Evolutionary conservation across 495 filamentous ascomycete genomes (phyloP).

Genomic region (Amniculicola lignicola): DNA sequence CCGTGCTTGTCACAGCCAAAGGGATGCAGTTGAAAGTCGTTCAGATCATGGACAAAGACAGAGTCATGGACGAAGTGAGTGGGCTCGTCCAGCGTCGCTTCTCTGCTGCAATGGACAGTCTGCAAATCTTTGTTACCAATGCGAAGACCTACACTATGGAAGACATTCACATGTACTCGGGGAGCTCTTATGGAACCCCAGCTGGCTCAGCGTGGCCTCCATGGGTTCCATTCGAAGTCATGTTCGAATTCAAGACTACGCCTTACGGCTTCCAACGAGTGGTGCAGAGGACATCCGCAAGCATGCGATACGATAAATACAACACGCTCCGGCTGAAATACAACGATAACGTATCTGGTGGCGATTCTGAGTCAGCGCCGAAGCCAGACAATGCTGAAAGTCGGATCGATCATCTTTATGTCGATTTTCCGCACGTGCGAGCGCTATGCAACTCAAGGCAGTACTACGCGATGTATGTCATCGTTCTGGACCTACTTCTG

Average conservation of each 20-base stretch:
- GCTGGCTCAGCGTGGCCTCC: constrained; percentile 88
- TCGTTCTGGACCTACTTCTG: constrained; percentile 87
- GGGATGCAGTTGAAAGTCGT: constrained; percentile 96
- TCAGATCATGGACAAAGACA: constrained; percentile 94
- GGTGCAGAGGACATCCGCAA: constrained; percentile 90
- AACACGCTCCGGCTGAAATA: constrained; percentile 96
- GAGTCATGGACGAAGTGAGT: constrained; percentile 86
- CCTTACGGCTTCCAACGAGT: constrained; percentile 95
- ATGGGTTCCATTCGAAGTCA: constrained; percentile 95
- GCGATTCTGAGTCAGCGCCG: constrained; percentile 40
- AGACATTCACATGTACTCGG: constrained; percentile 87
- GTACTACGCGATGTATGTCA: constrained; percentile 97
- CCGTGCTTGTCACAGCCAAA: constrained; percentile 88
- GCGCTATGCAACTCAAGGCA: constrained; percentile 93
- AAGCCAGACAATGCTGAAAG: constrained; percentile 61
- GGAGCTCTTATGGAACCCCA: constrained; percentile 84
- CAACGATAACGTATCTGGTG: constrained; percentile 84
- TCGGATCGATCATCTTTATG: constrained; percentile 90
- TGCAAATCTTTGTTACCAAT: constrained; percentile 95
- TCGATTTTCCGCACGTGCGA: constrained; percentile 88
- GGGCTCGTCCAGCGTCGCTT: constrained; percentile 93
- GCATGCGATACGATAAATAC: constrained; percentile 93
- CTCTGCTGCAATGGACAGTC: constrained; percentile 88
- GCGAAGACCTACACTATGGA: constrained; percentile 77
- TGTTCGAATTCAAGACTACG: constrained; percentile 90